Base-by-base conservation (phyloP, 148 eudicot species). In the Camellia sinensis region DNA sequence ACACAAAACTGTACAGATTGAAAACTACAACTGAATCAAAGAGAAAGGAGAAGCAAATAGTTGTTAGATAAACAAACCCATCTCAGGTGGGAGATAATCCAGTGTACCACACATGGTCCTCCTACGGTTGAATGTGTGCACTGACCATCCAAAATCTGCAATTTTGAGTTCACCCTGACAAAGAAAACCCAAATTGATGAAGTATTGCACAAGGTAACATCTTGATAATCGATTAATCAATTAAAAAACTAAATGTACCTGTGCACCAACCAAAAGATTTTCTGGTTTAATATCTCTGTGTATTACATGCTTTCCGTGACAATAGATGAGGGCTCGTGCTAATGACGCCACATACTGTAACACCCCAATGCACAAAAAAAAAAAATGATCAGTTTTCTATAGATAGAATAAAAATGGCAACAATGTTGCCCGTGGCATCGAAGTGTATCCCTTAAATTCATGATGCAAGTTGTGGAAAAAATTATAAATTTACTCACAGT, bases 91-190 rank as follows among this genome's bases (percentile, higher is more conserved):
- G 62, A 95, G 97, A 85, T 95, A 95, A 83, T 95, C 99, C 10
- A 95, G 90, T 53, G 99, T 95, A 61, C 99, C 98, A 83, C 99
- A 95, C 98, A 95, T 93, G 79, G 99, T 95, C 82, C 87, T 83
- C 84, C 99, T 90, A 22, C 99, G 93, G 84, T 90, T 92, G 63
- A 93, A 95, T 13, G 99, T 95, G 87, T 95, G 99, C 64, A 95
- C 99, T 4, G 99, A 95, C 99, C 99, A 95, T 52, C 99, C 99
- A 84, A 95, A 95, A 84, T 95, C 99, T 14, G 99, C 99, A 84
- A 95, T 95, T 86, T 95, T 95, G 67, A 95, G 90, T 80, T 92
- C 99, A 75, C 99, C 99, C 99, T 95, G 87, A 71, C 29, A 83
- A 52, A 84, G 29, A 64, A 43, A 84, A 67, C 12, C 46, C 68